Conservation (phyloP, 2,329 filamentous ascomycete species). For the Fusarium sp. region DNA sequence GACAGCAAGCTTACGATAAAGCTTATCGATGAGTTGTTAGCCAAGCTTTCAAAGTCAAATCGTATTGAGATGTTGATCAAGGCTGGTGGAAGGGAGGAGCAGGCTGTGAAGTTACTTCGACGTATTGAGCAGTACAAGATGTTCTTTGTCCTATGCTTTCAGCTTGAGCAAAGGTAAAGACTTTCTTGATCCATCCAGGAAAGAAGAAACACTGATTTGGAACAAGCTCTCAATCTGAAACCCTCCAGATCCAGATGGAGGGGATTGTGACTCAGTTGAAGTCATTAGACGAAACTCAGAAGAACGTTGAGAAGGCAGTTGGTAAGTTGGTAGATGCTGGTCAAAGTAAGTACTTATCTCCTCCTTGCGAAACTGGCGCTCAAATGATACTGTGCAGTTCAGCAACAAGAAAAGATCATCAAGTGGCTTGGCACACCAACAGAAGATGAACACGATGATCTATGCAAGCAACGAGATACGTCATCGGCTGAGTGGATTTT, state of each 20-base stretch:
- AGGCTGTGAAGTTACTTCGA: accelerated
- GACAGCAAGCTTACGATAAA: not conserved
- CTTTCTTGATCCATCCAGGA: not conserved
- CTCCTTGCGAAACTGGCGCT: accelerated
- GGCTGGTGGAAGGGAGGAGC: not conserved
- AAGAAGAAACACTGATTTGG: not conserved
- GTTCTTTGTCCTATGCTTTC: not conserved
- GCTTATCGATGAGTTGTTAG: not conserved
- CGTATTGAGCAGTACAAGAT: not conserved
- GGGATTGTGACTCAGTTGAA: accelerated
- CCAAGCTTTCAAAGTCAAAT: not conserved
- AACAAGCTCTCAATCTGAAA: not conserved
- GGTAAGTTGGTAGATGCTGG: accelerated
- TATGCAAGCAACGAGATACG: not conserved
- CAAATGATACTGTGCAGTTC: accelerated
- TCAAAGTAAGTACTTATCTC: accelerated
- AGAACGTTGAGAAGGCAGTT: not conserved
- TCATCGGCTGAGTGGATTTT: not conserved
- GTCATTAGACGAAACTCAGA: accelerated
- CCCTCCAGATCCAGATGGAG: accelerated
- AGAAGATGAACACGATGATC: not conserved
- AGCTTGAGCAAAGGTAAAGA: not conserved
- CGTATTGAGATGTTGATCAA: not conserved
- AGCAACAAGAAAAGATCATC: not conserved
- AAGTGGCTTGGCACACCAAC: not conserved